Evolutionary conservation across 176 grass and related monocot species (phyloP), one percentile per base, ranked within the genome.

Genomic region (Thinopyrum elongatum): DNA sequence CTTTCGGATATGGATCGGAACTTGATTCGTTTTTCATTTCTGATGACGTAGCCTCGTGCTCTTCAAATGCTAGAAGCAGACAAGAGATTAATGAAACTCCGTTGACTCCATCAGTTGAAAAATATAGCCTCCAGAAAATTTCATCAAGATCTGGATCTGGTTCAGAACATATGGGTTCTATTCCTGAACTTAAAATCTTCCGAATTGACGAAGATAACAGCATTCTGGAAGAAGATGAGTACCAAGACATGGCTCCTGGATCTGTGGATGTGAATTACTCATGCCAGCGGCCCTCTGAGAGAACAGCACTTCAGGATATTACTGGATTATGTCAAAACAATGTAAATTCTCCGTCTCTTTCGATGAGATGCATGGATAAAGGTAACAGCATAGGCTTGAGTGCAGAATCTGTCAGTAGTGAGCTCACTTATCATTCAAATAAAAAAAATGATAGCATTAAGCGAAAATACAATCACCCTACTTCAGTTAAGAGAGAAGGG

Each of bases 181-280:
- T 87, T 79, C 89, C 92, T 71, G 94, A 97, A 80, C 86, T 90
- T 74, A 81, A 51, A 70, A 94, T 92, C 77, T 97, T 92, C 82
- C 83, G 86, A 86, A 97, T 97, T 80, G 94, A 97, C 23, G 94
- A 97, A 92, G 86, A 97, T 77, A 87, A 74, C 72, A 76, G 26
- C 78, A 90, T 83, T 64, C 70, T 58, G n/a, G 92, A 97, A 77
- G 88, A 85, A 88, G 86, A 90, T 82, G 80, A 92, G 17, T 51
- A 84, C 63, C 86, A 76, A 88, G 70, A 80, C 23, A 70, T 21
- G 57, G 23, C 76, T 53, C 80, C 84, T 47, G 70, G 36, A 84
- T 80, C 61, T 75, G 63, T 66, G 58, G 58, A 64, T 78, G 39
- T 7, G 25, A 46, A 70, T 59, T 76, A 46, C 46, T 82, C 80